A percentile compares a stretch with the other conserved stretches of the same genome.
These are phyloP conservation scores for Chernovozyma sophiae-reginae DNA, from an alignment of 1,139 yeast genomes.

Conservation along the genomic window DNA sequence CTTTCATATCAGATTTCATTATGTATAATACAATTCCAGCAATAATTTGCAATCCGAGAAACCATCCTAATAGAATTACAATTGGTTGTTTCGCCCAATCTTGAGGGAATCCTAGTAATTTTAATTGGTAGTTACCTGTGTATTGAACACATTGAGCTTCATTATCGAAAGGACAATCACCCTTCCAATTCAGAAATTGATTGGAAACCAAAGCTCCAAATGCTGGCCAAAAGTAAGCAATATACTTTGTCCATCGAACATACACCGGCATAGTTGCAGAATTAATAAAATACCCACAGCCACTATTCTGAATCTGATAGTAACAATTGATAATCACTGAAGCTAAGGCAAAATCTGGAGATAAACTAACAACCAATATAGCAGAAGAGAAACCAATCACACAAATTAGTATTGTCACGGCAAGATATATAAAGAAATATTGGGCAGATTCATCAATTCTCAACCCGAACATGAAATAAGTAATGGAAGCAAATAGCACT, in stretches of 20 bases:
- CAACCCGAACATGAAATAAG: constrained; percentile 79
- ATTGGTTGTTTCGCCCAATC: constrained; percentile 70
- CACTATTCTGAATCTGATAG: constrained; percentile 71
- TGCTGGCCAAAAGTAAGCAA: constrained; percentile 73
- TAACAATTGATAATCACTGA: constrained; percentile 59
- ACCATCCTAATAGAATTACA: constrained; percentile 57
- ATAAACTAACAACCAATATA: constrained; percentile 51
- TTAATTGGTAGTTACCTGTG: constrained; percentile 54
- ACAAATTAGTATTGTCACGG: constrained; percentile 53
- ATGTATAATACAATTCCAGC: constrained; percentile 45
- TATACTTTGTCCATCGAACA: constrained; percentile 78
- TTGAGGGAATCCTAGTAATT: constrained; percentile 56
- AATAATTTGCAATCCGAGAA: constrained; percentile 48
- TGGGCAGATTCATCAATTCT: constrained; percentile 28
- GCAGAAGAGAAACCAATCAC: constrained; percentile 56
- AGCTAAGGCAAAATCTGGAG: constrained; percentile 63
- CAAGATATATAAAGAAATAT: constrained; percentile 60
- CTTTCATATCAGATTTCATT: constrained; percentile 50
- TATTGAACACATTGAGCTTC: constrained; percentile 31
- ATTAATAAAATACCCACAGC: constrained; percentile 79
- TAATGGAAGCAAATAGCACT: constrained; percentile 52
- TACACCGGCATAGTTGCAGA: constrained; percentile 76
- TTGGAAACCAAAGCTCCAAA: constrained; percentile 68
- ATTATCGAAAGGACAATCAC: constrained; percentile 48
- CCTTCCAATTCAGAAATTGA: constrained; percentile 58